Base-by-base conservation (phyloP, 169 alveolate genomes). In the Eimeria necatrix region DNA sequence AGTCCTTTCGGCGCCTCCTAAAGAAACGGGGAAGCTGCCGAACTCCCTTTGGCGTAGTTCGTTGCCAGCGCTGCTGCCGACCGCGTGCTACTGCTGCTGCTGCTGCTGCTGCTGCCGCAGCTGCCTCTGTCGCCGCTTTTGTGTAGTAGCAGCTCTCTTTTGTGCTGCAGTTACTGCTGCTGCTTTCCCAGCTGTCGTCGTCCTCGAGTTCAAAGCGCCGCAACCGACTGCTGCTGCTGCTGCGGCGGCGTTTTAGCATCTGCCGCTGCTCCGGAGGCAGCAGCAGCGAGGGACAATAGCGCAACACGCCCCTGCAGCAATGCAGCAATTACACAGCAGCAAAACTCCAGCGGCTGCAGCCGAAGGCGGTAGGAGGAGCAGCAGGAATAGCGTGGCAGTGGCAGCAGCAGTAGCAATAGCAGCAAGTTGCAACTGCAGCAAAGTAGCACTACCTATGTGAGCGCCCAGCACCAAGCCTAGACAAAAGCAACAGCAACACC, bases 151-250 rank as follows among this genome's bases (percentile, higher is more conserved):
- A 18, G 24, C 24, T 9, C 2, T 74, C 85, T 6, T 20, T n/a
- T 10, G 41, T 74, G 59, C 59, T 48, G 85, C 60, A 74, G 59
- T 41, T 74, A 53, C 85, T 74, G 56, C 60, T 74, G 85, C 85
- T 74, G 85, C 85, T 48, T 24, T 32, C 85, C 52, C 85, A 41
- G 60, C 85, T 74, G 56, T 46, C 60, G 22, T 74, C 85, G n/a
- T 46, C 85, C 18, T 49, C 60, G n/a, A 16, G 56, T 8, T 32
- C 85, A 4, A 41, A 48, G 85, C 85, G 56, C 22, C 60, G 61
- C 46, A 7, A 48, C 26, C 60, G 56, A 7, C n/a, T 26, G 85
- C 85, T 74, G 85, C 59, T 41, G 85, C 60, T 32, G 59, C 60
- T 74, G 85, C 85, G 22, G 59, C 59, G 41, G 56, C 61, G 14